phyloP scores from a whole-genome alignment of 352 stramenopile genomes.

The Phytophthora cajani region DNA sequence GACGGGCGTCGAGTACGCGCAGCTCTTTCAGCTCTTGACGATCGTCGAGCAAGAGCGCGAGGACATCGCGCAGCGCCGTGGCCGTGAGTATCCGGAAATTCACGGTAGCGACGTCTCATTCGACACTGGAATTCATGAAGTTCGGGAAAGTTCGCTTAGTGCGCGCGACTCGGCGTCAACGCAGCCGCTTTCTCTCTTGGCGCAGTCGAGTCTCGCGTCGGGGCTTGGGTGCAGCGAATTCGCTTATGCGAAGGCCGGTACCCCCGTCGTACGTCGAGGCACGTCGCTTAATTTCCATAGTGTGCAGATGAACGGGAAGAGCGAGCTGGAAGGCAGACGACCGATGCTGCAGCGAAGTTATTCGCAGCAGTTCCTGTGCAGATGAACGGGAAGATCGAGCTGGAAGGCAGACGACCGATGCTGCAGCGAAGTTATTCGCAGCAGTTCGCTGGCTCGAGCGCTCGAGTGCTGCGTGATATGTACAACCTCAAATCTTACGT shows the following conservation, averaged over 20 bases:
- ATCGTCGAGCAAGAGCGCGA: conserved; percentile 26
- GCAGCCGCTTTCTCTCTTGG: conserved; percentile 10
- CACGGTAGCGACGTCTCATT: conserved; percentile 6
- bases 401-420: conserved; percentile 4
- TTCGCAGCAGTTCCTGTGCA: background rate
- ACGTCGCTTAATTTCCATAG: background rate
- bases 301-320: background rate
- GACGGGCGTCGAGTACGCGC: conserved; percentile 44
- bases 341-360: conserved; percentile 23
- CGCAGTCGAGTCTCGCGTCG: conserved; percentile 13
- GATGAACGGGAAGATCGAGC: conserved; percentile 1
- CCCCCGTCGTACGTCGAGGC: conserved; percentile 6
- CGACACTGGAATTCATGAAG: background rate
- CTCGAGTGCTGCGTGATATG: conserved; percentile 25
- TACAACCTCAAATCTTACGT: conserved; percentile 18
- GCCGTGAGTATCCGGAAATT: conserved; percentile 4
- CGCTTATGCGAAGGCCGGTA: conserved; percentile 9
- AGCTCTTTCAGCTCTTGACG: conserved; percentile 44
- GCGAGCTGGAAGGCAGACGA: conserved; percentile 1
- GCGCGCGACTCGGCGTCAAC: conserved; percentile 8
- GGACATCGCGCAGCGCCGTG: background rate
- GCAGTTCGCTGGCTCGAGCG: conserved; percentile 13
- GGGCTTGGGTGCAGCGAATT: conserved; percentile 22
- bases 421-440: conserved; percentile 18
- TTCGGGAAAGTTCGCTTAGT: background rate